Percentiles rank a stretch among this genome's conserved stretches.
Evolutionary conservation across 2,329 filamentous ascomycete genomes (phyloP).

Genomic region (Aspergillus brasiliensis): DNA sequence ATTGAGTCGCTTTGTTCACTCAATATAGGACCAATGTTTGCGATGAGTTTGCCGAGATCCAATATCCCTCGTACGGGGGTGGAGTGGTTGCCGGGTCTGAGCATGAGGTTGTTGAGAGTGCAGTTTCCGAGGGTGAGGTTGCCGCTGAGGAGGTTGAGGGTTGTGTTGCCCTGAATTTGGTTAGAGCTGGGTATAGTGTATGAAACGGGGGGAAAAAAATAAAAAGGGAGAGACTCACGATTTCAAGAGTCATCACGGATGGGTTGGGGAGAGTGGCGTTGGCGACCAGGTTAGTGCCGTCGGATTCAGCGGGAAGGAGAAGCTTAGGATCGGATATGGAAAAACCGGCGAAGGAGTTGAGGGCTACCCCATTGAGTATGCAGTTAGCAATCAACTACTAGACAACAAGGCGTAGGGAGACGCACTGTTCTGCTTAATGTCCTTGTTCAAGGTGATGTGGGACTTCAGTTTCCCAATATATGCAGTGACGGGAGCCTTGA

Average conservation of each 20-base stretch:
- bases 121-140: constrained; percentile 52
- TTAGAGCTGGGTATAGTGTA: not conserved
- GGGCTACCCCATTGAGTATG: constrained; percentile 38
- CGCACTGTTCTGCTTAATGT: constrained; percentile 38
- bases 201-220: not conserved
- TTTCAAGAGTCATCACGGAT: constrained; percentile 56
- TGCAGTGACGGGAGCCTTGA: constrained; percentile 32
- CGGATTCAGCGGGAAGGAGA: constrained; percentile 41
- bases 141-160: constrained; percentile 54
- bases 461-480: constrained; percentile 37
- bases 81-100: constrained; percentile 57
- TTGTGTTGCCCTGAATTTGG: constrained; percentile 50
- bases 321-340: constrained; percentile 51
- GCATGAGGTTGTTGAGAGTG: constrained; percentile 52
- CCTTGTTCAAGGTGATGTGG: constrained; percentile 38
- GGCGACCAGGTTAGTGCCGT: constrained; percentile 57
- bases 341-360: constrained; percentile 56
- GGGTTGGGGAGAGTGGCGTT: constrained; percentile 60
- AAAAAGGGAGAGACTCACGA: constrained; percentile 37
- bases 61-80: constrained; percentile 52
- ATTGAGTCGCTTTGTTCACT: constrained; percentile 28
- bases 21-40: constrained; percentile 30
- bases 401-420: not conserved
- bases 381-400: constrained; percentile 7
- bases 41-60: constrained; percentile 45